These are phyloP conservation scores for Catunica adiposa DNA, from an alignment of 2,329 filamentous ascomycete genomes.

Conservation along the genomic window DNA sequence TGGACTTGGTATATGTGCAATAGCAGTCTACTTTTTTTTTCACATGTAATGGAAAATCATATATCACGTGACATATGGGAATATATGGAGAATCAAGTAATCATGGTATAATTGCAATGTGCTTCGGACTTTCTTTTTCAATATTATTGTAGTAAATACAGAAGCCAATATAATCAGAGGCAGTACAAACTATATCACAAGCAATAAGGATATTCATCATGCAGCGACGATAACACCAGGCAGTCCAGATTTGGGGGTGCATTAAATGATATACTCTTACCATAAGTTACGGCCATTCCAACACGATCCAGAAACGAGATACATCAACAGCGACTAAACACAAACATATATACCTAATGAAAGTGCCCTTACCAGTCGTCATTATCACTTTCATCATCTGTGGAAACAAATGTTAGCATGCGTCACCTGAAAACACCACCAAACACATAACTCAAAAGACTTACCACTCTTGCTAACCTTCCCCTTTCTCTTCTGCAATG, in stretches of 20 bases:
- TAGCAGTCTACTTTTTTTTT: background rate
- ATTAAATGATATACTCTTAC: too few relatives aligned
- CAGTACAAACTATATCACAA: too few relatives aligned
- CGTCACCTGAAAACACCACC: background rate
- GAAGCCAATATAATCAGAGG: too few relatives aligned
- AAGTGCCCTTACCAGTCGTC: conserved; percentile 47
- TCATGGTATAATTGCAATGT: too few relatives aligned
- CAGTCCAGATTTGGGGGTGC: too few relatives aligned
- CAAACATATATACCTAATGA: background rate
- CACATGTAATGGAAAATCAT: background rate
- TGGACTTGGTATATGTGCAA: background rate
- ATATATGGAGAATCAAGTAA: too few relatives aligned
- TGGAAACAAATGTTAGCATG: conserved; percentile 3
- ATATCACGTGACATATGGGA: background rate
- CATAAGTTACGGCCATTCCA: background rate
- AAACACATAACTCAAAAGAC: conserved; percentile 25
- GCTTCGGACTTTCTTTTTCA: too few relatives aligned
- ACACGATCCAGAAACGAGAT: too few relatives aligned
- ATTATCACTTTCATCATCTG: conserved; percentile 63
- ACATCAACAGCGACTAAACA: too few relatives aligned
- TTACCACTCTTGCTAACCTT: conserved; percentile 92
- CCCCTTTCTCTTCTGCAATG: conserved; percentile 68
- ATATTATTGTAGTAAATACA: too few relatives aligned
- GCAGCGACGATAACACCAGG: too few relatives aligned
- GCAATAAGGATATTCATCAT: too few relatives aligned